Conservation (phyloP, 202 grass and related monocot genomes). For the Bolboschoenoplectus hybrid region DNA sequence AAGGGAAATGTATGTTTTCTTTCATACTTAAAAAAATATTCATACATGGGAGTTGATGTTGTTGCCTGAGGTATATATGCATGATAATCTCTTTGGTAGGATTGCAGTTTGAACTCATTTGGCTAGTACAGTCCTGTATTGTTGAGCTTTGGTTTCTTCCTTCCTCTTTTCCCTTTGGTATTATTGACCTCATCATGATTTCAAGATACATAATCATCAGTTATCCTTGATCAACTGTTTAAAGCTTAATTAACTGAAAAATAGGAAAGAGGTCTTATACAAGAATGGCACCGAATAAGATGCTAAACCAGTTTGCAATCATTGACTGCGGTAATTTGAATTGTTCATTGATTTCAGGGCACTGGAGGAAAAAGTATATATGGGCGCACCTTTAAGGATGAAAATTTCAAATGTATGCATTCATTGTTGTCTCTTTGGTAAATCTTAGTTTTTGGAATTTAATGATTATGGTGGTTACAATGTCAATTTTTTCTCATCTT, state of each 20-base stretch:
- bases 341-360: conserved; percentile 55
- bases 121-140: not conserved
- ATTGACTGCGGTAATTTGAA: conserved; percentile 27
- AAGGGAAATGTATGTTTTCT: conserved; percentile 72
- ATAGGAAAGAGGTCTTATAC: not conserved
- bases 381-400: conserved; percentile 83
- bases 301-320: conserved; percentile 4
- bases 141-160: not conserved
- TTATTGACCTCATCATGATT: not conserved
- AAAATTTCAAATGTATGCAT: conserved; percentile 77
- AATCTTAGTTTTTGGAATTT: not conserved
- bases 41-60: not conserved
- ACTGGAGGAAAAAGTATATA: conserved; percentile 92
- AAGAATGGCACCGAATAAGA: conserved; percentile 1
- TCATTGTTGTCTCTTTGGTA: conserved; percentile 7
- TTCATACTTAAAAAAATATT: not conserved
- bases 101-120: conserved; percentile 16
- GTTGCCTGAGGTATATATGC: not conserved
- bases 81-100: not conserved
- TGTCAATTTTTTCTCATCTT: not conserved
- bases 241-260: conserved; percentile 4
- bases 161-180: not conserved
- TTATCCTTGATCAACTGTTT: conserved; percentile 15
- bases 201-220: conserved; percentile 15
- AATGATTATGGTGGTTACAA: conserved; percentile 16